Evolutionary conservation across 2,329 filamentous ascomycete species (phyloP).

Genomic region (Didymella segeticola): DNA sequence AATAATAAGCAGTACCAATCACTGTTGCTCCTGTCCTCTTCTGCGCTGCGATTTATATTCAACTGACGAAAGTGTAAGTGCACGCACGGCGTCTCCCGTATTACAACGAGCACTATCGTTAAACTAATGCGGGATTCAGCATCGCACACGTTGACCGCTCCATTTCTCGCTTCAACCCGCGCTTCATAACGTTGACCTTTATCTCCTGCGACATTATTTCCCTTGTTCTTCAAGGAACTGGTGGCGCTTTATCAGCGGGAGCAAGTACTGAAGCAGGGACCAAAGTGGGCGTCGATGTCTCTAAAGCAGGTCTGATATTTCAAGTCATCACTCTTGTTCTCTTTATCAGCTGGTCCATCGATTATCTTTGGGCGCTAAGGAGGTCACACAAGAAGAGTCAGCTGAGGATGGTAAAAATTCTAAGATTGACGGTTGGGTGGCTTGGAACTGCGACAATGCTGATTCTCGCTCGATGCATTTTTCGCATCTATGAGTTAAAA

Average conservation of each 20-base stretch:
- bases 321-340: constrained; percentile 6
- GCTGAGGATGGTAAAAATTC: neutral
- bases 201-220: constrained; percentile 18
- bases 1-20: constrained; percentile 12
- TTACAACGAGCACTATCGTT: too few species aligned
- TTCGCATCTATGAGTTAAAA: constrained; percentile 16
- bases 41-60: constrained; percentile 20
- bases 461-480: constrained; percentile 12
- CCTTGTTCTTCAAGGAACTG: constrained; percentile 17
- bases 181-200: constrained; percentile 13
- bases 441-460: neutral
- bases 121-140: too few species aligned
- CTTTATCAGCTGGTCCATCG: constrained; percentile 1
- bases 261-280: neutral
- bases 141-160: neutral
- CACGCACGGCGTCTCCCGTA: too few species aligned
- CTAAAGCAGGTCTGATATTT: constrained; percentile 12
- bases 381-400: neutral
- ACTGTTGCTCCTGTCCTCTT: constrained; percentile 21
- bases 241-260: constrained; percentile 15
- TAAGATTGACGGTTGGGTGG: neutral
- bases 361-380: neutral
- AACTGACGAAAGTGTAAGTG: constrained; percentile 16
- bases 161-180: constrained; percentile 11
- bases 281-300: constrained; percentile 5